Evolutionary conservation across 2,329 filamentous ascomycete genomes (phyloP).

Genomic region (Penicillium sp.): DNA sequence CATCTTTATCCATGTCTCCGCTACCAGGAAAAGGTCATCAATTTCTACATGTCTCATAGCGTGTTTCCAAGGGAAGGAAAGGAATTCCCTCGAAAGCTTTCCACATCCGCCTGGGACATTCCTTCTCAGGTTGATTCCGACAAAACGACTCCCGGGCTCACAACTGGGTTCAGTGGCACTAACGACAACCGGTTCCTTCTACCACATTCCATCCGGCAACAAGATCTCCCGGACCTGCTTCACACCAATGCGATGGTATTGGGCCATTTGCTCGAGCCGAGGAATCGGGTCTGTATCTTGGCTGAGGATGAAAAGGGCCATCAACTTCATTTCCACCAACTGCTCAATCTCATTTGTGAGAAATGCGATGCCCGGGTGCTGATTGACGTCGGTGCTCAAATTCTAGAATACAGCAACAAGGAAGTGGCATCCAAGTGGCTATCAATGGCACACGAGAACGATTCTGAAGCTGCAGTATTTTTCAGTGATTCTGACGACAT

Average conservation of each 20-base stretch:
- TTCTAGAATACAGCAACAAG: neutral
- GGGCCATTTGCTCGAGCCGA: neutral
- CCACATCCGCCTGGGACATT: conserved; percentile 52
- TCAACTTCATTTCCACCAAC: neutral
- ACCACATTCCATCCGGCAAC: neutral
- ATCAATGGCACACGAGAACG: neutral
- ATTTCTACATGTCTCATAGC: conserved; percentile 34
- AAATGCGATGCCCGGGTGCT: too few relatives aligned
- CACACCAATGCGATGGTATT: neutral
- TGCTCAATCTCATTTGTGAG: too few relatives aligned
- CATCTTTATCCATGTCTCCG: neutral
- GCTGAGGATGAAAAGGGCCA: neutral
- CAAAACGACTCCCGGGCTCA: neutral
- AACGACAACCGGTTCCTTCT: neutral
- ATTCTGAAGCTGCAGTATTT: neutral
- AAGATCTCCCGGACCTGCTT: neutral
- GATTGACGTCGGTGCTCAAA: neutral
- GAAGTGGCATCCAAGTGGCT: neutral
- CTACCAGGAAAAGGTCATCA: neutral
- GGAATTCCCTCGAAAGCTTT: conserved; percentile 65
- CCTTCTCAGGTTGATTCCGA: too few relatives aligned
- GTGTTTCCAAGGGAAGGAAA: conserved; percentile 65
- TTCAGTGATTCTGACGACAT: neutral
- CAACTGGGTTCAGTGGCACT: neutral
- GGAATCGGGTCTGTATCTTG: neutral